Evolutionary conservation across 306 rosid species (phyloP), one percentile per base, ranked within the genome.

Genomic region (Ceratonia siliqua): DNA sequence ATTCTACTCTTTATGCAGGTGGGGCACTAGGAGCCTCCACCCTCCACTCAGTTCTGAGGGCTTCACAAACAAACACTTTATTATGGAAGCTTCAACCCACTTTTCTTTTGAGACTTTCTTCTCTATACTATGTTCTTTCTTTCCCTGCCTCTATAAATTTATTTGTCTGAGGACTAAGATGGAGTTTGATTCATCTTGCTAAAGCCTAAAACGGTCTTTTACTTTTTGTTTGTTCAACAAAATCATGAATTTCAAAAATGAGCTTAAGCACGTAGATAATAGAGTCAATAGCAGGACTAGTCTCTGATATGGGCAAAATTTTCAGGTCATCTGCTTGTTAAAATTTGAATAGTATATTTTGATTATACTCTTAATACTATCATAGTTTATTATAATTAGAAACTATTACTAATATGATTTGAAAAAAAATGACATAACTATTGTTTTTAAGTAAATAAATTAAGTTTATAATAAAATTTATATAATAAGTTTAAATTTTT

Each of bases 21-120:
- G 38, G 74, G 21, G 38, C 50, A 54, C 13, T 14, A 12, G 25
- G 66, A 36, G 68, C 74, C 62, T 54, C 46, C n/a, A 10, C 33
- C 32, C 45, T 72, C 82, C 83, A 22, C 52, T 55, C 48, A 46
- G 20, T 30, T 59, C 35, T 8, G 0, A 14, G 10, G 33, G 78
- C 43, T 63, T 63, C 64, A 63, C n/a, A 24, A 52, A 50, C 33
- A 63, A 50, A 63, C 63, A 62, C 22, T 21, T 49, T 21, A 62
- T 14, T 32, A 30, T 36, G 62, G 35, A 33, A 13, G 62, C 18
- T 14, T 27, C 49, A 42, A 39, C 61, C 50, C 35, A 43, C 59
- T 73, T 30, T 11, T 43, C 20, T 43, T 21, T 45, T 43, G 57
- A 72, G 22, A 49, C 71, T 50, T 12, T 5, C 56, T 39, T 62